These are phyloP conservation scores for Daldinia grandis DNA, from an alignment of 495 filamentous ascomycete genomes.

Conservation along the genomic window DNA sequence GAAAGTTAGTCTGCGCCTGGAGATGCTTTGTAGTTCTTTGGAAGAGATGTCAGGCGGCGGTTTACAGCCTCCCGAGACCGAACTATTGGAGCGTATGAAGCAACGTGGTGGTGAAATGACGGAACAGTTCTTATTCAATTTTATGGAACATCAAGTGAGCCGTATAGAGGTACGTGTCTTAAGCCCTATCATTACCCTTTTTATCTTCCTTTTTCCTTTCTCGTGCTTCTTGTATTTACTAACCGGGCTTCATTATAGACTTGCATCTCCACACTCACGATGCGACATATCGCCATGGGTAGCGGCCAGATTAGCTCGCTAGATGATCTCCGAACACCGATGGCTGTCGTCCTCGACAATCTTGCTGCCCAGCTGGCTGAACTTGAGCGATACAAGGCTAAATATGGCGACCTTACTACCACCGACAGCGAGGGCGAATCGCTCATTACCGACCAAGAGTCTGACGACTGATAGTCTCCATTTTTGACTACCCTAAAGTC, in stretches of 20 bases:
- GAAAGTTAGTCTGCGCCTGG: slow-evolving; percentile 86
- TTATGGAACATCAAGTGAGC: slow-evolving; percentile 93
- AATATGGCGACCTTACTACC: slow-evolving; percentile 51
- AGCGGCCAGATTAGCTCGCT: slow-evolving; percentile 48
- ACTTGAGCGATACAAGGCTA: slow-evolving; percentile 58
- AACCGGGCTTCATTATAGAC: slow-evolving; percentile 51
- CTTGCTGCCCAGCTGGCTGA: slow-evolving; percentile 55
- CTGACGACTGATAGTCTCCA: neutral
- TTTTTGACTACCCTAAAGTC: neutral
- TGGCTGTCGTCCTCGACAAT: slow-evolving; percentile 54
- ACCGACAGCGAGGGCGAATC: slow-evolving; percentile 41
- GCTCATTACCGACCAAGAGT: slow-evolving; percentile 45
- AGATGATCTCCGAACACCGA: slow-evolving; percentile 60
- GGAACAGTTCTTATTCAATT: slow-evolving; percentile 82
- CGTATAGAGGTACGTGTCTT: slow-evolving; percentile 83
- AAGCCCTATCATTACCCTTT: neutral
- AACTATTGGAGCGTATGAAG: slow-evolving; percentile 83
- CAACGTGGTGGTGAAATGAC: slow-evolving; percentile 84
- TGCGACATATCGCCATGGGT: slow-evolving; percentile 69
- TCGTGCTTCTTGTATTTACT: slow-evolving; percentile 12
- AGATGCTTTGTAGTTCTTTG: slow-evolving; percentile 88
- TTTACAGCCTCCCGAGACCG: slow-evolving; percentile 77
- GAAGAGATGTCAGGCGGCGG: slow-evolving; percentile 67
- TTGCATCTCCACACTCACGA: slow-evolving; percentile 69
- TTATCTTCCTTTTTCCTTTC: too few species aligned